Conservation (phyloP, 257 asterid genomes). For the Nicotiana knightiana region DNA sequence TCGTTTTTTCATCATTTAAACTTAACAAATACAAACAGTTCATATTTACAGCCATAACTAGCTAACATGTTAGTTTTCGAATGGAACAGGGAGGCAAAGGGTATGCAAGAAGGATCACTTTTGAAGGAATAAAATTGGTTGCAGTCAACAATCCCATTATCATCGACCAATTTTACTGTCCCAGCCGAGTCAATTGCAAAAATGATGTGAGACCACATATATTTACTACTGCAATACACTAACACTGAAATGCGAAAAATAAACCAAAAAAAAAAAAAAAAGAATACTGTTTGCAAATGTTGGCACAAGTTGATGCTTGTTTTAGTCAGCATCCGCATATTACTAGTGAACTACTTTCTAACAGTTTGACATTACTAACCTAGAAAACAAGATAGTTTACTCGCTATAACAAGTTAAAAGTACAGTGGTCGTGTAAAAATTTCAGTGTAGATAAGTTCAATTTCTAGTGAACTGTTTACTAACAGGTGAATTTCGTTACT, state of each 20-base stretch:
- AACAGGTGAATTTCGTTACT: not conserved
- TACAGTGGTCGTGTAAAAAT: too few species aligned
- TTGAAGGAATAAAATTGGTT: slow-evolving; percentile 39
- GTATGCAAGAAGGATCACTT: slow-evolving; percentile 49
- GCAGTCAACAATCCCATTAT: slow-evolving; percentile 51
- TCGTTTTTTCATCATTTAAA: not conserved
- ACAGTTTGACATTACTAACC: too few species aligned
- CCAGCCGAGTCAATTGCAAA: slow-evolving; percentile 44
- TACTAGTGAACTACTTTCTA: not conserved
- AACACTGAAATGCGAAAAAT: not conserved
- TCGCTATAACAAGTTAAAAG: too few species aligned
- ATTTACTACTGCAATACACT: not conserved
- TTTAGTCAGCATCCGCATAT: not conserved
- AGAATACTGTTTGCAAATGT: not conserved
- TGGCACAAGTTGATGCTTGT: not conserved
- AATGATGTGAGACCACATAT: slow-evolving; percentile 29
- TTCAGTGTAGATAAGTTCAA: too few species aligned
- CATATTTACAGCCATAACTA: not conserved
- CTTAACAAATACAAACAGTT: not conserved
- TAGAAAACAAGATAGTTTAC: too few species aligned
- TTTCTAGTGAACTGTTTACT: too few species aligned
- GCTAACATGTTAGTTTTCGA: not conserved
- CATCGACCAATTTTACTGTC: slow-evolving; percentile 62
- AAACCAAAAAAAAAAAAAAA: not conserved
- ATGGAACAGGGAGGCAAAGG: slow-evolving; percentile 56